Evolutionary conservation across 2,329 filamentous ascomycete genomes (phyloP).

Genomic region (Trichoderma hamatum): DNA sequence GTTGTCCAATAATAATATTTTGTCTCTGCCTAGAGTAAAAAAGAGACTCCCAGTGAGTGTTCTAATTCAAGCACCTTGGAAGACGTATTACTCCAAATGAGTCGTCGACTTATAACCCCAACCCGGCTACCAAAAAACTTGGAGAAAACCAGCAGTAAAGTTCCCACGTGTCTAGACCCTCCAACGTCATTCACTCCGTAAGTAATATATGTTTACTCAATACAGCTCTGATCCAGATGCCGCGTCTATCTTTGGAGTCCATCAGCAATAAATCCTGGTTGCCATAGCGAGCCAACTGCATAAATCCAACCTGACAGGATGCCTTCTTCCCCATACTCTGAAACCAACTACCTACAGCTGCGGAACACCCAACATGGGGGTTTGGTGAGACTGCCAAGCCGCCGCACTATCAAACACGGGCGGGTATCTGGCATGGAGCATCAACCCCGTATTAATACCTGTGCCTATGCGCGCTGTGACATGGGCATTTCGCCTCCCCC

Average conservation of each 20-base stretch:
- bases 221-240: background rate
- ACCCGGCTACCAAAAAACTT: too few species aligned
- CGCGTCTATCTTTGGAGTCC: background rate
- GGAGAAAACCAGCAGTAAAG: background rate
- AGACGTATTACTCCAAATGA: too few species aligned
- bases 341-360: background rate
- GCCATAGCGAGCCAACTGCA: background rate
- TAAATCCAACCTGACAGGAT: background rate
- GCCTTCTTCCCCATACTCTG: background rate
- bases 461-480: background rate
- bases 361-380: constrained; percentile 1
- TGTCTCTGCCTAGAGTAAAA: too few species aligned
- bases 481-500: background rate
- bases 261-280: background rate
- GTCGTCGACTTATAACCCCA: too few species aligned
- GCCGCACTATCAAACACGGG: constrained; percentile 22
- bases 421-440: constrained; percentile 6
- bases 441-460: background rate
- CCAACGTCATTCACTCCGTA: background rate
- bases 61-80: too few species aligned
- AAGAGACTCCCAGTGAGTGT: too few species aligned
- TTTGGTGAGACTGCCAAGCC: constrained; percentile 24
- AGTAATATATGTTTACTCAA: background rate
- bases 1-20: too few species aligned
- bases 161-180: background rate